phyloP scores from a whole-genome alignment of 2,329 filamentous ascomycete species.

The Coniochaeta sp. region DNA sequence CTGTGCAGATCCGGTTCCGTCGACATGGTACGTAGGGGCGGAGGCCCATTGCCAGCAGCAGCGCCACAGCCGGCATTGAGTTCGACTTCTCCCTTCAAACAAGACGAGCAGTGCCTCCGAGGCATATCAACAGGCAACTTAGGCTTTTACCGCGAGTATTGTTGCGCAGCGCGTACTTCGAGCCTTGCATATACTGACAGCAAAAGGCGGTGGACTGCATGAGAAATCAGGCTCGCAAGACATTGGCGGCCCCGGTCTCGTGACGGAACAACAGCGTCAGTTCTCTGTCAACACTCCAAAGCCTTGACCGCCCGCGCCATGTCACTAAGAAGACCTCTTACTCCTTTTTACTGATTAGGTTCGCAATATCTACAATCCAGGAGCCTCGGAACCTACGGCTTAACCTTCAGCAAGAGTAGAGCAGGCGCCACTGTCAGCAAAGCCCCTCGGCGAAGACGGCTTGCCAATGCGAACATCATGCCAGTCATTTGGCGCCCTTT shows the following conservation, averaged over 20 bases:
- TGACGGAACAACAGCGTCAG: background rate
- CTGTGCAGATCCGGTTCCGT: background rate
- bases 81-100: background rate
- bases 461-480: background rate
- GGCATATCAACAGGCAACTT: background rate
- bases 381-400: background rate
- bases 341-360: background rate
- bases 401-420: background rate
- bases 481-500: background rate
- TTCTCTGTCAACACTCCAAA: background rate
- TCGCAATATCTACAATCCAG: background rate
- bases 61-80: background rate
- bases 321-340: background rate
- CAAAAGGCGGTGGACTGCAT: background rate
- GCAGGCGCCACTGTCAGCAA: background rate
- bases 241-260: background rate
- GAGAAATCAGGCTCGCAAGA: background rate
- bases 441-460: background rate
- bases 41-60: background rate
- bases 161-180: too few species aligned
- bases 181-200: too few species aligned
- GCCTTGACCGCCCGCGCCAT: background rate
- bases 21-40: background rate
- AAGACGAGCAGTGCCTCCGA: background rate
- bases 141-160: background rate